Base-by-base conservation (phyloP, 495 filamentous ascomycete species). In the Pseudevernia furfuracea region DNA sequence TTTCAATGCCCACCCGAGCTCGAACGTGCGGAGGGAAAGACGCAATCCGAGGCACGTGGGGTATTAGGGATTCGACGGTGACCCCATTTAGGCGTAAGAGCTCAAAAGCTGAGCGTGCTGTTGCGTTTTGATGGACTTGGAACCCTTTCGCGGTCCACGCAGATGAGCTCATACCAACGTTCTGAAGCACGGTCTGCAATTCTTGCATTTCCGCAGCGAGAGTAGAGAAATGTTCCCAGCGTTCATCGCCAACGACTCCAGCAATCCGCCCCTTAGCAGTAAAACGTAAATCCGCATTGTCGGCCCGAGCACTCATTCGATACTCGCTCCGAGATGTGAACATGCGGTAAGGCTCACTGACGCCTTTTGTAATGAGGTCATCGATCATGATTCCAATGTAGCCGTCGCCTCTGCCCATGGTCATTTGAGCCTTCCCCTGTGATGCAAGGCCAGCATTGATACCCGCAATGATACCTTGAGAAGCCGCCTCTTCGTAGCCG, bases 371-470 rank as follows among this genome's bases (percentile, higher is more conserved):
- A 75, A 96, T 86, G 53, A 98, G 85, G 73, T 98, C 94, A 75
- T 98, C 94, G 73, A 98, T 94, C 94, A 98, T 96, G 76, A 98
- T 87, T 60, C 94, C 94, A 72, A 98, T 97, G 72, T 97, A 98
- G 21, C 89, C 90, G 74, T 97, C 94, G 17, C 88, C 86, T 63
- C 94, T 81, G n/a, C 82, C 85, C 23, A 98, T 79, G 4, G 81
- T 81, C 65, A 96, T 75, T 0, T 84, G 80, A 7, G 75, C 71
- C 21, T 87, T 85, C 28, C 79, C 78, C 64, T 85, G 85, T 0
- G 92, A 83, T 17, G 86, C 82, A 25, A 96, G 81, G 2, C 95
- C 95, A 10, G 94, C 94, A 71, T 97, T 97, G 67, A 89, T 91
- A 43, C 94, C 94, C 0, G 94, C 95, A 23, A 98, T 78, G 70